Base-by-base conservation (phyloP, 306 rosid species). In the Gynostemma pentaphyllum region DNA sequence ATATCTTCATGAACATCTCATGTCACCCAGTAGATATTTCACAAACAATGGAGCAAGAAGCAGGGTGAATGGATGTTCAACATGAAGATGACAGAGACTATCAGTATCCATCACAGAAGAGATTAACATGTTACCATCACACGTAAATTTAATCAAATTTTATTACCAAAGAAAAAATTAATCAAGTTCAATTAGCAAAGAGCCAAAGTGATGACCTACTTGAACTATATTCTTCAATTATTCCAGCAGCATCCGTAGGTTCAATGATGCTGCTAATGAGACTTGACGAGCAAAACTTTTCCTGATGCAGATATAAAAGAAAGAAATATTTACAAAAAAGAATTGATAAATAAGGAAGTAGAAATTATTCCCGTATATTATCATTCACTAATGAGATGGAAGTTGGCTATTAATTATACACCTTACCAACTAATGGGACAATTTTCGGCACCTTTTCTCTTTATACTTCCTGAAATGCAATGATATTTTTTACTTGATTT, bases 271-370 rank as follows among this genome's bases (percentile, higher is more conserved):
- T 62, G 79, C 66, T 18, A 26, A 54, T 55, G 69, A 79, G 56
- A 54, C 74, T 61, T 41, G 55, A 41, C 59, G 73, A 78, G 54
- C 74, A 67, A 28, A n/a, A 50, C 73, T 82, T 77, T 75, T 74
- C 82, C 98, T 91, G 96, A 68, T 65, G 77, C 70, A 51, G 63
- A 70, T 19, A 72, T 67, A 51, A 37, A 67, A 37, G 26, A 67
- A 71, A 51, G 37, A 64, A 76, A 54, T 64, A 71, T 68, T 67
- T 44, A 69, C 37, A 68, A 28, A 70, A 65, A 75, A 51, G 47
- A 59, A 56, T 32, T 61, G 32, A 23, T 32, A 32, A 24, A 15
- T 51, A 26, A 28, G 64, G 48, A 24, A 24, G 66, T 21, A 18
- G 6, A 71, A 70, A 39, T 46, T 62, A 32, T 62, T 41, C 51